phyloP scores from a whole-genome alignment of 164 flowering plant genomes.

The Aristolochia fimbriata region DNA sequence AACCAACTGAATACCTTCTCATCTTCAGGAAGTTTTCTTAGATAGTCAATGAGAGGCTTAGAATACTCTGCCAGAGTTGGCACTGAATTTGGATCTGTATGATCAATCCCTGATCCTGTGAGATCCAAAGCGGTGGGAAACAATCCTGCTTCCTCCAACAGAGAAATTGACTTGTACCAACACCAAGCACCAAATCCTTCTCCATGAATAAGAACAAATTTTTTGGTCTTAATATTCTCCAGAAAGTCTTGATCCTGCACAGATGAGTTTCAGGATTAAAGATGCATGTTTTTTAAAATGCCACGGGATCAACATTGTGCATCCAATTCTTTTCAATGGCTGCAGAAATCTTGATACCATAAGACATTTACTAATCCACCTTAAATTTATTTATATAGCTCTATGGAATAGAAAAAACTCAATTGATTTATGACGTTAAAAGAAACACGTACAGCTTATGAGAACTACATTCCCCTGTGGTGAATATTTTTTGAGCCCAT shows the following conservation, averaged over 20 bases:
- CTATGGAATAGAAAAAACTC: too few relatives aligned
- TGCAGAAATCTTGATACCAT: too few relatives aligned
- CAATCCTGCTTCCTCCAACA: conserved; percentile 81
- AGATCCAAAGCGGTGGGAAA: conserved; percentile 71
- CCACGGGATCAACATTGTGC: too few relatives aligned
- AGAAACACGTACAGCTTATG: too few relatives aligned
- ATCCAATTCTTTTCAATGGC: too few relatives aligned
- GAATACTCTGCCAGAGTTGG: conserved; percentile 64
- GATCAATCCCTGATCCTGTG: conserved; percentile 76
- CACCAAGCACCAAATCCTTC: conserved; percentile 99
- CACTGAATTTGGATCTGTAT: conserved; percentile 45
- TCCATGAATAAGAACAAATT: conserved; percentile 79
- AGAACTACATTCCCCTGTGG: too few relatives aligned
- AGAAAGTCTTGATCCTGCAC: conserved; percentile 48
- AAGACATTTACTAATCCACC: too few relatives aligned
- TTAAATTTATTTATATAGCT: too few relatives aligned
- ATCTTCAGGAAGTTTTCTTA: conserved; percentile 56
- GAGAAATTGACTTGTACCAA: conserved; percentile 93
- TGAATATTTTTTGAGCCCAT: too few relatives aligned
- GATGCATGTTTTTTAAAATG: background rate
- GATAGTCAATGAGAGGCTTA: conserved; percentile 65
- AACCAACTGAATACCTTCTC: conserved; percentile 48
- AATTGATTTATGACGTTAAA: too few relatives aligned
- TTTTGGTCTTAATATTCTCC: conserved; percentile 57
- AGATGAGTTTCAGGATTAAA: background rate